A percentile compares a stretch with the other conserved stretches of the same genome.
These are phyloP conservation scores for Camelina neglecta DNA, from an alignment of 345 rosid species.

Conservation along the genomic window DNA sequence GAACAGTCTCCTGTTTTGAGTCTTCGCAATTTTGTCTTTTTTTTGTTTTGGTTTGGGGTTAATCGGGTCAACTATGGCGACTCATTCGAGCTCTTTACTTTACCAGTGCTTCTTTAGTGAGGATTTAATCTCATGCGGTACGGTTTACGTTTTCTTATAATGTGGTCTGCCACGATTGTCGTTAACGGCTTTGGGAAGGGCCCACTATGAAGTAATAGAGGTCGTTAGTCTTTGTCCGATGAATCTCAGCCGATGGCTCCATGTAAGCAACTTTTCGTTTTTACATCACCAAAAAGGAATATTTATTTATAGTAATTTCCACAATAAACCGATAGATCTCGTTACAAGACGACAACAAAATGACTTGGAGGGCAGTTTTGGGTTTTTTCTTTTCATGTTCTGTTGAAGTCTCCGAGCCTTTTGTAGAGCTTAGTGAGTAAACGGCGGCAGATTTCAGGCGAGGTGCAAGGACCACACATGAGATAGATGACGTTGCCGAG, in stretches of 20 bases:
- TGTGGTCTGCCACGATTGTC: conserved; percentile 25
- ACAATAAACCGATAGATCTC: conserved; percentile 3
- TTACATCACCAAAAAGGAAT: background rate
- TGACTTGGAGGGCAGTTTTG: background rate
- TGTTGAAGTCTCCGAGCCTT: conserved; percentile 59
- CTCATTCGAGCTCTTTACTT: conserved; percentile 27
- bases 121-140: background rate
- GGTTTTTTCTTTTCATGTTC: background rate
- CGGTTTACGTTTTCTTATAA: conserved; percentile 22
- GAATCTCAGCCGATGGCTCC: conserved; percentile 26
- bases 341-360: conserved; percentile 10
- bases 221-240: background rate
- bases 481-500: conserved; percentile 89
- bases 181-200: background rate
- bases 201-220: background rate
- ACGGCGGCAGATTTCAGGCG: conserved; percentile 64
- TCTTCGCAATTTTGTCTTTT: background rate
- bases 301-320: background rate
- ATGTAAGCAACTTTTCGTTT: background rate
- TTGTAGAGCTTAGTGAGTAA: conserved; percentile 62
- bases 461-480: conserved; percentile 87
- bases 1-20: conserved; percentile 21
- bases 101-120: conserved; percentile 16
- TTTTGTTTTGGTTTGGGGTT: background rate
- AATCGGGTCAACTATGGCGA: conserved; percentile 45